These are phyloP conservation scores for Eucalyptus leucophloia DNA, from an alignment of 345 rosid species.

Conservation along the genomic window DNA sequence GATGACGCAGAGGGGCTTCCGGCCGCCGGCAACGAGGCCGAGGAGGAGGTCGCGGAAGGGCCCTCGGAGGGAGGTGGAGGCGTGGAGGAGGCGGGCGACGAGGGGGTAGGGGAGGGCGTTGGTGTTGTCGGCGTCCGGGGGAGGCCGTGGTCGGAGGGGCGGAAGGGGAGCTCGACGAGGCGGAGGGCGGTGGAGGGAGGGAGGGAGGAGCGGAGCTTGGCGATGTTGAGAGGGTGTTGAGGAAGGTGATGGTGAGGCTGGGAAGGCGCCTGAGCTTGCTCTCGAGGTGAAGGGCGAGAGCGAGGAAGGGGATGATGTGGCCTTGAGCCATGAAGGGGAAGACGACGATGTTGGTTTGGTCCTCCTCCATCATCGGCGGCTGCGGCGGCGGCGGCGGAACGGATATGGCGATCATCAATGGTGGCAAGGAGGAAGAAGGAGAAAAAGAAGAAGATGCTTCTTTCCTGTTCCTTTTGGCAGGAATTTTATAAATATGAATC, in stretches of 20 bases:
- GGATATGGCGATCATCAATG: neutral
- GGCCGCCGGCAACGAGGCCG: neutral
- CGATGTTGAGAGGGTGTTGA: slow-evolving; percentile 52
- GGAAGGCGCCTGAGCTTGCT: neutral
- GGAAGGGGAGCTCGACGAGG: slow-evolving; percentile 50
- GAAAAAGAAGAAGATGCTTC: neutral
- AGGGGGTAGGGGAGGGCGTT: slow-evolving; percentile 56
- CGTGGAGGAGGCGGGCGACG: slow-evolving; percentile 36
- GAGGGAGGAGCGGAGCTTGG: slow-evolving; percentile 30
- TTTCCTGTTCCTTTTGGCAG: neutral
- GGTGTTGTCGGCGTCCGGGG: slow-evolving; percentile 51
- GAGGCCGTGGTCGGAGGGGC: slow-evolving; percentile 53
- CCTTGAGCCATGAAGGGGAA: slow-evolving; percentile 89
- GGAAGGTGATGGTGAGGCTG: slow-evolving; percentile 15
- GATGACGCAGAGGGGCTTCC: slow-evolving; percentile 24
- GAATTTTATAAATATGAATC: neutral
- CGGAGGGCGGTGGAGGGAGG: slow-evolving; percentile 37
- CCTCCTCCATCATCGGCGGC: neutral
- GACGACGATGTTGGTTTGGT: slow-evolving; percentile 20
- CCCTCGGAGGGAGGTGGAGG: slow-evolving; percentile 36
- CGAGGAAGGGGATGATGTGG: slow-evolving; percentile 64
- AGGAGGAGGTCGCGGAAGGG: slow-evolving; percentile 25
- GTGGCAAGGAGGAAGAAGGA: neutral
- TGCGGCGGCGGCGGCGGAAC: neutral
- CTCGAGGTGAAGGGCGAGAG: slow-evolving; percentile 51